Percentiles rank a stretch among this genome's conserved stretches.
Evolutionary conservation across 148 eudicot species (phyloP).

Genomic region (Nyssa sinensis): DNA sequence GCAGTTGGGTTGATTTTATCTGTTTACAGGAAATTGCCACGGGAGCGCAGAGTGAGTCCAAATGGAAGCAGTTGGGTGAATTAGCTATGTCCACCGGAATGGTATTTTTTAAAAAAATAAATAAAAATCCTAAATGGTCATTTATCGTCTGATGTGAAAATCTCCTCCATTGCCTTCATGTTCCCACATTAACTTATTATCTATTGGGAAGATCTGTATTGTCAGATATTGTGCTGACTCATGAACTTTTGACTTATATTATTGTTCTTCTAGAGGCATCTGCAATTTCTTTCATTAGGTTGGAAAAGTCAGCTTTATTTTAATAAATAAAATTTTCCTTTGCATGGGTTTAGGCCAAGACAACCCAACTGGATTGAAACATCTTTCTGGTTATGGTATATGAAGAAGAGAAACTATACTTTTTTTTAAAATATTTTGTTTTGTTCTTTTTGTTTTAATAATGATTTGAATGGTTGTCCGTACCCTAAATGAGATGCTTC

Average conservation of each 20-base stretch:
- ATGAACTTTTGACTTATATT: conserved; percentile 7
- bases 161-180: neutral
- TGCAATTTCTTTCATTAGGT: neutral
- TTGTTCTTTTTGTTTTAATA: no score
- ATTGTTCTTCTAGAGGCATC: neutral
- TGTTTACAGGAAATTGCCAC: conserved; percentile 83
- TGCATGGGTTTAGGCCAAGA: neutral
- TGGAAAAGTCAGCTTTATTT: neutral
- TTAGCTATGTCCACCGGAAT: conserved; percentile 94
- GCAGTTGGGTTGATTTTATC: conserved; percentile 5
- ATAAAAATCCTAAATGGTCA: neutral
- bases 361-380: neutral
- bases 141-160: neutral
- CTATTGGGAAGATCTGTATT: neutral
- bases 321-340: neutral
- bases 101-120: conserved; percentile 34
- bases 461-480: neutral
- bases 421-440: no score
- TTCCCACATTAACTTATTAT: neutral
- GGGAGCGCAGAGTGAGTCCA: conserved; percentile 84
- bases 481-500: neutral
- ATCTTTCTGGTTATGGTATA: neutral
- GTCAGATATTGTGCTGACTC: neutral
- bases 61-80: conserved; percentile 99
- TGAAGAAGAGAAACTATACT: neutral